phyloP scores from a whole-genome alignment of 1,284 basidiomycete species.

The Pseudozyma hubeiensis region DNA sequence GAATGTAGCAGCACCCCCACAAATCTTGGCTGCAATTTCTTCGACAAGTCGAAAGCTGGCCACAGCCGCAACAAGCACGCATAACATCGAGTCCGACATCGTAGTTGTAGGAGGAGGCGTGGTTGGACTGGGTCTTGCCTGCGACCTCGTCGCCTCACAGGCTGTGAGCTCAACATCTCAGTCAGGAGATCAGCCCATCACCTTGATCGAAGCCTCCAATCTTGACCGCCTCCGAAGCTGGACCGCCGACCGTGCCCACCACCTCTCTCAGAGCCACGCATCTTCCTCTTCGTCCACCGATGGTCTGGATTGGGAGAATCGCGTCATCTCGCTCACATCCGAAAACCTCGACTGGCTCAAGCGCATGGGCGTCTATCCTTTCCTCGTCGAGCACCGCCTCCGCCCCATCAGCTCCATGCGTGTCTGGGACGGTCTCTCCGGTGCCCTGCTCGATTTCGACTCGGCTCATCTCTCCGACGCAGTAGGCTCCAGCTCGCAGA shows the following conservation, averaged over 20 bases:
- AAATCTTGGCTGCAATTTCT: neutral
- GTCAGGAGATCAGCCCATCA: conserved; percentile 22
- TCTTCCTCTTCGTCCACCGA: conserved; percentile 29
- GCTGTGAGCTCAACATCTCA: conserved; percentile 13
- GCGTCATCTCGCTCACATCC: conserved; percentile 63
- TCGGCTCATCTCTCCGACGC: conserved; percentile 20
- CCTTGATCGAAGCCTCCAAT: conserved; percentile 60
- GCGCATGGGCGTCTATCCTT: conserved; percentile 54
- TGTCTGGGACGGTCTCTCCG: conserved; percentile 66
- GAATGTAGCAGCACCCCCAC: neutral
- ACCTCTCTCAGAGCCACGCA: conserved; percentile 8
- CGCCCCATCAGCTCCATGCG: conserved; percentile 60
- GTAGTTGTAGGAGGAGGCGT: conserved; percentile 67
- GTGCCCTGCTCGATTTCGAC: conserved; percentile 63
- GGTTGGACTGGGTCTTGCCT: conserved; percentile 61
- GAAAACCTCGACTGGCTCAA: conserved; percentile 64
- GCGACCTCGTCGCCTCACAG: conserved; percentile 38
- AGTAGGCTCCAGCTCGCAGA: conserved; percentile 25
- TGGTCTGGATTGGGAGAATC: conserved; percentile 62
- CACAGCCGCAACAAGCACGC: conserved; percentile 3
- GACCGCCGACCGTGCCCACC: conserved; percentile 29
- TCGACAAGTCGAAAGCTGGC: conserved; percentile 9
- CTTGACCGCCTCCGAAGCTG: conserved; percentile 50
- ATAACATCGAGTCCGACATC: conserved; percentile 47
- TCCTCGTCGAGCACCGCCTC: conserved; percentile 51